Conservation (phyloP, 176 grass and related monocot genomes). For the Musa beccarii region DNA sequence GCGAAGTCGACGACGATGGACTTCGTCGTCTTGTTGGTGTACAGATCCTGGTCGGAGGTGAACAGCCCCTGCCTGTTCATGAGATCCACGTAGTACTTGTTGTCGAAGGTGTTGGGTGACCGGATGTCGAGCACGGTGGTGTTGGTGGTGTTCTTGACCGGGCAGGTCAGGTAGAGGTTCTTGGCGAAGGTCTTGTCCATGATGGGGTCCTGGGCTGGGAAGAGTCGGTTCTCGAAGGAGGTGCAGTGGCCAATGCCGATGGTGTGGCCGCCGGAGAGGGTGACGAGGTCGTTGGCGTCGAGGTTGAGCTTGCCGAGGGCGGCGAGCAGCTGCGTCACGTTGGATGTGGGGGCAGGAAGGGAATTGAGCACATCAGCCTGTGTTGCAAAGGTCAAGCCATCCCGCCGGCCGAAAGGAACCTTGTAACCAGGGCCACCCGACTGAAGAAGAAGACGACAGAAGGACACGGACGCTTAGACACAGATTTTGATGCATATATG, state of each 20-base stretch:
- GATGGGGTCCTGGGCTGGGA: constrained; percentile 29
- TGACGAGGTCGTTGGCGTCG: constrained; percentile 42
- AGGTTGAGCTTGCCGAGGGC: constrained; percentile 33
- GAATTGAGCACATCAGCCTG: accelerated
- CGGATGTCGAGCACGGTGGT: constrained; percentile 40
- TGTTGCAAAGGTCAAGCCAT: constrained; percentile 11
- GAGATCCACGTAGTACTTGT: constrained; percentile 82
- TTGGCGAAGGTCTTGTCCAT: constrained; percentile 39
- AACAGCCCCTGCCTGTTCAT: constrained; percentile 55
- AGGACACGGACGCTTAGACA: too few species aligned
- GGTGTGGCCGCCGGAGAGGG: constrained; percentile 64
- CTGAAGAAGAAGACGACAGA: constrained; percentile 1
- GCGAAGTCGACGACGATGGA: constrained; percentile 30
- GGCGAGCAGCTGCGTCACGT: neutral
- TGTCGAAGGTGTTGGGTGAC: constrained; percentile 49
- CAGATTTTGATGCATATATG: too few species aligned
- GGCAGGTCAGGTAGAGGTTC: constrained; percentile 40
- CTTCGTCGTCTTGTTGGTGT: constrained; percentile 25
- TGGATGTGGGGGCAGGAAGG: constrained; percentile 26
- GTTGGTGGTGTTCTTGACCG: neutral
- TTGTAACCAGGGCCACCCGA: constrained; percentile 38
- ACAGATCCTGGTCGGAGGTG: constrained; percentile 68
- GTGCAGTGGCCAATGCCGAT: constrained; percentile 44
- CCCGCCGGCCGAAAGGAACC: constrained; percentile 46
- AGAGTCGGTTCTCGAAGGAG: constrained; percentile 37